Evolutionary conservation across 2,329 filamentous ascomycete species (phyloP).

Genomic region (Colletotrichum gloeosporioides): DNA sequence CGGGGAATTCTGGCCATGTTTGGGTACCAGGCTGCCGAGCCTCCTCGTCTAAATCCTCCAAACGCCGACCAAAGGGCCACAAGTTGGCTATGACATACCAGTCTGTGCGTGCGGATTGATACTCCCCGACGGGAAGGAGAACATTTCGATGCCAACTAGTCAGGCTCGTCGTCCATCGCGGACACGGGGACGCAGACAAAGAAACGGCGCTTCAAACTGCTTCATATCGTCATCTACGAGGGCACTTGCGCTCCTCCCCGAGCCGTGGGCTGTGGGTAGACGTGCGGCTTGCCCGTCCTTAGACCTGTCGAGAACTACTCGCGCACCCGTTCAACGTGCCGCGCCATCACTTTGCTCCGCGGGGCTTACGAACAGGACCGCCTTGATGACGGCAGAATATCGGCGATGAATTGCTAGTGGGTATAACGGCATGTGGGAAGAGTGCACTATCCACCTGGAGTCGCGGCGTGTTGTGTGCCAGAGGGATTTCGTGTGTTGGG

Average conservation of each 20-base stretch:
- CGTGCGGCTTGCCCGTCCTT: neutral
- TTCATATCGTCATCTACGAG: neutral
- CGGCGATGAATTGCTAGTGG: neutral
- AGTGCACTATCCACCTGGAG: neutral
- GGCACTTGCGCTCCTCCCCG: neutral
- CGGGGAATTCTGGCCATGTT: neutral
- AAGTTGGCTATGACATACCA: neutral
- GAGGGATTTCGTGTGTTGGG: constrained; percentile 11
- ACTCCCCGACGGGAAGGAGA: neutral
- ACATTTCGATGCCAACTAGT: neutral
- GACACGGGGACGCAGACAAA: neutral
- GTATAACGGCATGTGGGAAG: neutral
- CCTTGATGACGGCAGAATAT: neutral
- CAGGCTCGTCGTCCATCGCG: neutral
- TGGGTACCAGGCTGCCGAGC: neutral
- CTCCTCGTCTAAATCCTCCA: neutral
- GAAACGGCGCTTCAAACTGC: neutral
- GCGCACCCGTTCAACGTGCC: neutral
- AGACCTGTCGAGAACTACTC: neutral
- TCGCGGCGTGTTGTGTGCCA: constrained; percentile 11
- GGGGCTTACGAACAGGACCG: neutral
- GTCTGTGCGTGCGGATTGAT: neutral
- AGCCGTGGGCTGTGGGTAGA: neutral
- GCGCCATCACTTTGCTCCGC: neutral
- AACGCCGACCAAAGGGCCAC: neutral